A percentile compares a stretch with the other conserved stretches of the same genome.
Evolutionary conservation across 805 yeast species (phyloP).

Genomic region (Candida cerambycidarum): DNA sequence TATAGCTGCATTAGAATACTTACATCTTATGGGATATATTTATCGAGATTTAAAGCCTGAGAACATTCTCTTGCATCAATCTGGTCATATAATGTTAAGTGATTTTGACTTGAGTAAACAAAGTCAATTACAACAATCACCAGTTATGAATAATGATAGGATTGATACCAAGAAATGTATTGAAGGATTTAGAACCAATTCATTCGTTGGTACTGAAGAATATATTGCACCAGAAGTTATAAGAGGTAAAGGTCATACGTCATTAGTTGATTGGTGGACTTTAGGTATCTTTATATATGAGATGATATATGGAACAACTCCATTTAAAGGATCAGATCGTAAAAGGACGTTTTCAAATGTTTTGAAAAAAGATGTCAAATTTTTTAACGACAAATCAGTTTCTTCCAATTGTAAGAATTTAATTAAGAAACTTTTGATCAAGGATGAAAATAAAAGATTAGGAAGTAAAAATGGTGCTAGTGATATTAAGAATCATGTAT

Average conservation of each 20-base stretch:
- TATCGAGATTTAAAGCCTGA: slow-evolving; percentile 97
- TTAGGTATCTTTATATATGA: slow-evolving; percentile 90
- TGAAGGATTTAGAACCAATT: slow-evolving; percentile 94
- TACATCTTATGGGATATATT: slow-evolving; percentile 95
- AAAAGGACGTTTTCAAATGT: slow-evolving; percentile 88
- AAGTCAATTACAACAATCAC: slow-evolving; percentile 72
- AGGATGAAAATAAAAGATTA: slow-evolving; percentile 83
- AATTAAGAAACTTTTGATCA: slow-evolving; percentile 77
- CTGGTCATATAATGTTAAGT: slow-evolving; percentile 97
- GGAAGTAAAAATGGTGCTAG: slow-evolving; percentile 96
- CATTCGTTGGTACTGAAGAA: slow-evolving; percentile 98
- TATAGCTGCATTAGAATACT: slow-evolving; percentile 91
- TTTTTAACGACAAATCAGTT: slow-evolving; percentile 62
- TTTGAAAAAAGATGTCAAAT: slow-evolving; percentile 77
- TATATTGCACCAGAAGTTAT: slow-evolving; percentile 98
- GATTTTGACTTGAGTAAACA: slow-evolving; percentile 96
- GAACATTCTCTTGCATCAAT: slow-evolving; percentile 88
- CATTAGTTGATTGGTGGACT: slow-evolving; percentile 99
- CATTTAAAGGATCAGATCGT: slow-evolving; percentile 89
- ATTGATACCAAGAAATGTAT: slow-evolving; percentile 93
- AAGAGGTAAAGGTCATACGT: slow-evolving; percentile 94
- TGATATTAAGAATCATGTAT: slow-evolving; percentile 87
- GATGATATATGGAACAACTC: slow-evolving; percentile 94
- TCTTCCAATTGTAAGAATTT: slow-evolving; percentile 77
- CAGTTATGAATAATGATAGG: slow-evolving; percentile 62